Evolutionary conservation across 768 basidiomycete species (phyloP), one percentile per base, ranked within the genome.

Genomic region (Auriculariales sp.): DNA sequence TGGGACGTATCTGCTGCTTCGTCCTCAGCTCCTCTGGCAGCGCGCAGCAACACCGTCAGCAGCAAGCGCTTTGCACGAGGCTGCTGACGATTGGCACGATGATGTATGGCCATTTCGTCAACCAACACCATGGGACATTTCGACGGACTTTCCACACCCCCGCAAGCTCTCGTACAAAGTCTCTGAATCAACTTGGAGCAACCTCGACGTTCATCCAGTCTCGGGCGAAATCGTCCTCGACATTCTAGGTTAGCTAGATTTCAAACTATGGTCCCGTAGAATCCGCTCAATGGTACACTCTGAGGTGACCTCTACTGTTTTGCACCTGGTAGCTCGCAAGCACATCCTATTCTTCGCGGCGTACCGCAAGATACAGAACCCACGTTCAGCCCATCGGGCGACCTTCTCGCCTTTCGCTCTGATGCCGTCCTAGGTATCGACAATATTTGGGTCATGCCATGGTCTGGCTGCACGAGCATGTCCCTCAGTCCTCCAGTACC

Each of bases 141-240:
- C 82, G 19, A 83, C 81, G 19, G 78, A 84, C 64, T 83, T 74
- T 55, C 70, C 75, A n/a, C 74, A 77, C 62, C 77, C 81, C 1
- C 76, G 82, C n/a, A 63, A 62, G 17, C 65, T 84, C 28, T 71
- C 74, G 49, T 86, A 79, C 59, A 77, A 82, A 50, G 82, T 84
- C 12, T 66, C 71, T 34, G 79, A 84, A 58, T 83, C 83, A 6
- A 85, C 83, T 30, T 86, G 82, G 82, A 64, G 85, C 48, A 71
- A 81, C 10, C 71, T 85, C 28, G 83, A 84, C 57, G 81, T 83
- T 1, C 77, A 82, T 53, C 79, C 80, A n/a, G 63, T 66, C 48
- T 71, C 74, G 2, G 81, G 83, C 11, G 83, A 85, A 54, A 72
- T 85, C 39, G 70, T 83, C 5, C 85, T 83, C 49, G 83, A 83